Percentiles rank a stretch among this genome's conserved stretches.
phyloP scores from a whole-genome alignment of 2,329 filamentous ascomycete species.

The Trichoderma guizhouense region DNA sequence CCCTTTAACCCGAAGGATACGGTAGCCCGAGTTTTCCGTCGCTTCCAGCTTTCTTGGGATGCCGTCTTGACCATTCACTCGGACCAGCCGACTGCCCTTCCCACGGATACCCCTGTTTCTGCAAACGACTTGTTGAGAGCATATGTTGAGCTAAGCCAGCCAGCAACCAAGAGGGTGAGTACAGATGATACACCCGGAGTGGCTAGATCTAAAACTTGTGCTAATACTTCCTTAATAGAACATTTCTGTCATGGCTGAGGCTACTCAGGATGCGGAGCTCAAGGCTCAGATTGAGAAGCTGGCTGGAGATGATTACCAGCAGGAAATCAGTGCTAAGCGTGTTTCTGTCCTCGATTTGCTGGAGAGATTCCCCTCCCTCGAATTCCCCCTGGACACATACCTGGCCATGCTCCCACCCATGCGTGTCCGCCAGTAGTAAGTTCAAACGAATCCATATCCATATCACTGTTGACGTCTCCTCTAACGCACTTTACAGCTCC shows the following conservation, averaged over 20 bases:
- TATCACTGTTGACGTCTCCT: slow-evolving; percentile 3
- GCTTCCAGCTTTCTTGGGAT: slow-evolving; percentile 68
- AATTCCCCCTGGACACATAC: slow-evolving; percentile 63
- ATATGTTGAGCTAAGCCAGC: slow-evolving; percentile 71
- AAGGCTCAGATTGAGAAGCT: slow-evolving; percentile 45
- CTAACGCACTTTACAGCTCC: slow-evolving; percentile 39
- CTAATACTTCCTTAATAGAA: slow-evolving; percentile 28
- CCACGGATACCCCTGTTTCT: slow-evolving; percentile 54
- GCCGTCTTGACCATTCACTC: slow-evolving; percentile 59
- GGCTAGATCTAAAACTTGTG: not conserved
- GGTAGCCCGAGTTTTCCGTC: slow-evolving; percentile 60
- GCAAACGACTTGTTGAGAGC: slow-evolving; percentile 62
- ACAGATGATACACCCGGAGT: not conserved
- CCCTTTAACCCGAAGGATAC: slow-evolving; percentile 64
- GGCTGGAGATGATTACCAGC: slow-evolving; percentile 44
- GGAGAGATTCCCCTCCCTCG: slow-evolving; percentile 57
- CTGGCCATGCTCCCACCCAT: slow-evolving; percentile 72
- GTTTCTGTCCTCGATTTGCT: slow-evolving; percentile 67
- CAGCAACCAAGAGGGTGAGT: slow-evolving; percentile 63
- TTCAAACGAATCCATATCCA: not conserved
- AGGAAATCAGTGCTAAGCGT: slow-evolving; percentile 52
- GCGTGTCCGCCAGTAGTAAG: slow-evolving; percentile 68
- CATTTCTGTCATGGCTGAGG: slow-evolving; percentile 44
- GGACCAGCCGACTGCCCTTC: slow-evolving; percentile 50
- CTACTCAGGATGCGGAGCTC: slow-evolving; percentile 44